A percentile compares a stretch with the other conserved stretches of the same genome.
These are phyloP conservation scores for Neopestalotiopsis clavispora DNA, from an alignment of 2,329 filamentous ascomycete species.

Conservation along the genomic window DNA sequence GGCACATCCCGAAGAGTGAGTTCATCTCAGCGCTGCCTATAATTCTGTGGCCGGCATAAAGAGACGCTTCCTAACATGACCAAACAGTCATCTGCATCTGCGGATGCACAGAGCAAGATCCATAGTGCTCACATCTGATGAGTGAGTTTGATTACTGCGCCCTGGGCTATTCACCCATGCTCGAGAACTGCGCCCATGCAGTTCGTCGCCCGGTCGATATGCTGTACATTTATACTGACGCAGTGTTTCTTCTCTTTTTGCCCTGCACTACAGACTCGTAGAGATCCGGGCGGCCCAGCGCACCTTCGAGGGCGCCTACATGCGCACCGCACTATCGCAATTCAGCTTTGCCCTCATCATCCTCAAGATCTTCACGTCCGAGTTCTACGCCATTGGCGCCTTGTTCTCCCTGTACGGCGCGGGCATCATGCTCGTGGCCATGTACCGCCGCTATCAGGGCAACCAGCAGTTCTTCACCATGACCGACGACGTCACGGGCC, in stretches of 20 bases:
- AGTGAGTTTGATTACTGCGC: conserved; percentile 52
- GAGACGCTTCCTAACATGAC: neutral
- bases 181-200: neutral
- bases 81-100: conserved; percentile 71
- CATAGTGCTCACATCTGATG: conserved; percentile 78
- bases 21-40: neutral
- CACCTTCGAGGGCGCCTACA: conserved; percentile 96
- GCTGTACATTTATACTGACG: neutral
- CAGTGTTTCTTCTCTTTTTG: neutral
- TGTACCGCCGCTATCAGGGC: conserved; percentile 87
- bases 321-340: conserved; percentile 90
- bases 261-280: conserved; percentile 63
- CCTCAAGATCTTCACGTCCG: conserved; percentile 93
- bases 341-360: conserved; percentile 96
- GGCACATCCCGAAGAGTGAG: conserved; percentile 36
- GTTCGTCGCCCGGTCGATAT: neutral
- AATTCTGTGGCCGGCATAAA: too few relatives aligned
- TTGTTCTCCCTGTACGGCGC: conserved; percentile 92
- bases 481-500: conserved; percentile 43
- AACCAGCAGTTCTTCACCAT: conserved; percentile 90
- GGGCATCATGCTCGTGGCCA: conserved; percentile 79
- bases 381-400: conserved; percentile 97
- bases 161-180: neutral
- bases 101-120: conserved; percentile 84
- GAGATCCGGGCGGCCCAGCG: conserved; percentile 94